phyloP scores from a whole-genome alignment of 2,329 filamentous ascomycete species.

The Epicoccum sorghinum region DNA sequence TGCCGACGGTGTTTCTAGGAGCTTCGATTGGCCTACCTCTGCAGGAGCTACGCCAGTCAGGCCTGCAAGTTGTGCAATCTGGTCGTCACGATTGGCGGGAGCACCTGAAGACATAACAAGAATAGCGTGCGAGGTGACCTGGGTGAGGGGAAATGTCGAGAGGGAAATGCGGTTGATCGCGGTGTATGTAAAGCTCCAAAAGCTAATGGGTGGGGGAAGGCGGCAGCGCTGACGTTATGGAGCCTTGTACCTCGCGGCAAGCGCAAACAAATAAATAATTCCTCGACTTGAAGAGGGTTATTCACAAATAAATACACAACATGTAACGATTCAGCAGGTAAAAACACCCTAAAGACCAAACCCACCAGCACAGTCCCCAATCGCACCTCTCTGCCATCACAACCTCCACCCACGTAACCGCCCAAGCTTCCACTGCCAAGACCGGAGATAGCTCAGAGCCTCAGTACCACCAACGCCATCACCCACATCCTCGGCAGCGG shows the following conservation, averaged over 20 bases:
- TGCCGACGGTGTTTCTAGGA: conserved; percentile 29
- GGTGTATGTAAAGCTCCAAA: conserved; percentile 7
- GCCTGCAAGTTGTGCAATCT: conserved; percentile 44
- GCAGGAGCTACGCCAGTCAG: conserved; percentile 43
- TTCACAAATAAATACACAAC: background rate
- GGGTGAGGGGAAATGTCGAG: background rate
- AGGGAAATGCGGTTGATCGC: conserved; percentile 3
- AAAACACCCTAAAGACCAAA: background rate
- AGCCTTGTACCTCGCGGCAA: conserved; percentile 3
- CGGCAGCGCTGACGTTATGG: conserved; percentile 28
- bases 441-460: conserved; percentile 22
- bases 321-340: too few species aligned
- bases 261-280: background rate
- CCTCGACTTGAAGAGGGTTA: background rate
- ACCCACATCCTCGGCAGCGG: conserved; percentile 4
- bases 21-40: conserved; percentile 40
- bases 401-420: background rate
- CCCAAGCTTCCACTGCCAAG: conserved; percentile 15
- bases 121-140: background rate
- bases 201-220: conserved; percentile 11
- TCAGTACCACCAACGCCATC: conserved; percentile 18
- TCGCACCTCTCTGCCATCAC: background rate
- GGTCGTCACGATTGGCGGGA: conserved; percentile 39
- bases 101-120: conserved; percentile 41
- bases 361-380: too few species aligned